Evolutionary conservation across 176 grass and related monocot species (phyloP), one percentile per base, ranked within the genome.

Genomic region (Oryza officinalis): DNA sequence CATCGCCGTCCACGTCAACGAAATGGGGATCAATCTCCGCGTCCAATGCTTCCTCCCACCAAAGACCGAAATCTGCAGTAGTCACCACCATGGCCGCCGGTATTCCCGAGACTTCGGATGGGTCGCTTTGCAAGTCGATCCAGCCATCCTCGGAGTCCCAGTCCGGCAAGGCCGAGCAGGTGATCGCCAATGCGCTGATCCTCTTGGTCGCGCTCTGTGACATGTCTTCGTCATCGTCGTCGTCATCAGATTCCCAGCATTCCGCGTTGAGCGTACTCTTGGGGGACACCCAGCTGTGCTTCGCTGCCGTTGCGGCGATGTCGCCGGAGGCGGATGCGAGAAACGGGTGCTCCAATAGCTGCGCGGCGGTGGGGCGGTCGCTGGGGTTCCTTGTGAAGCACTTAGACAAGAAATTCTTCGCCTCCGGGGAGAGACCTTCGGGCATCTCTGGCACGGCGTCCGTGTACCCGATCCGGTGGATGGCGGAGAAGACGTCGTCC

Each of bases 401-500:
- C 65, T 17, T 43, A 67, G 41, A 5, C 9, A 97, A 4, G 90
- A 97, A 97, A 72, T 92, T 80, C 45, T 81, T 88, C 0, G 82
- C 89, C 13, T 94, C 87, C 1, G 63, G 27, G 0, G 94, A 89
- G 8, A 97, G 71, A 69, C 74, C 90, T 20, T 10, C 27, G 0
- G 94, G 92, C 4, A 70, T 18, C 63, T 64, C 73, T 0, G 87
- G 92, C 17, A 87, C 72, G 44, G 87, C 87, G 23, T 77, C 72
- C 9, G 83, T 90, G 85, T 83, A 97, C 12, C 92, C 94, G 31
- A 97, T 94, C 63, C 30, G 83, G 71, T 90, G 91, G 7, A 97
- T 35, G 7, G 80, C 92, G 9, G 87, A 82, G 35, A 90, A 35
- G 6, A 87, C 38, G 61, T 92, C 78, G 14, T 28, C 65, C 76